phyloP scores from a whole-genome alignment of 257 asterid genomes.

The Lycium ferocissimum region DNA sequence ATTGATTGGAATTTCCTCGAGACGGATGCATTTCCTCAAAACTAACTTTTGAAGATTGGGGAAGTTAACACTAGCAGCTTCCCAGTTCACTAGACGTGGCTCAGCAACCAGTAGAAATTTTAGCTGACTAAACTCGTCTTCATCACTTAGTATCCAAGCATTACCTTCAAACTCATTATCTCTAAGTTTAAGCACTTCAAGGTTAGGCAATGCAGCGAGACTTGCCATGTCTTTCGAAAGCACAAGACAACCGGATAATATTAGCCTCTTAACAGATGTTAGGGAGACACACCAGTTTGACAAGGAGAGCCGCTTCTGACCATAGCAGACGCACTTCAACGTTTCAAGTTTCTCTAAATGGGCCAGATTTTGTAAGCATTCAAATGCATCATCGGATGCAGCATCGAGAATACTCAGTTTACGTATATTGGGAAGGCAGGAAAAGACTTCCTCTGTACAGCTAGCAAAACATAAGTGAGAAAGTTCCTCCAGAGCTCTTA shows the following conservation, averaged over 20 bases:
- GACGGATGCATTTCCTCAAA: constrained; percentile 4
- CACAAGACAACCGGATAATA: constrained; percentile 26
- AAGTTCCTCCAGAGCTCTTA: constrained; percentile 39
- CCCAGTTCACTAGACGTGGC: constrained; percentile 23
- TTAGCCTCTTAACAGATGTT: constrained; percentile 29
- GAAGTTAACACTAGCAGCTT: constrained; percentile 32
- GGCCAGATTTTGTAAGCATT: constrained; percentile 27
- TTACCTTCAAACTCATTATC: constrained; percentile 21
- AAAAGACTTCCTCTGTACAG: constrained; percentile 33
- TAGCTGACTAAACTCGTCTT: neutral
- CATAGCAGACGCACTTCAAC: constrained; percentile 30
- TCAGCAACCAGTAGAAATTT: constrained; percentile 17
- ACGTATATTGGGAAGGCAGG: constrained; percentile 38
- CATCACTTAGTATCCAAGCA: constrained; percentile 4
- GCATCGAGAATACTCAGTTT: constrained; percentile 41
- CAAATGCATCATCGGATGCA: neutral
- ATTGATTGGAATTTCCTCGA: constrained; percentile 38
- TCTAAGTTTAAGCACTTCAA: constrained; percentile 29
- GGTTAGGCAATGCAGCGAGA: constrained; percentile 31
- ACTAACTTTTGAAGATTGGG: constrained; percentile 31
- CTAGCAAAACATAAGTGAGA: constrained; percentile 33
- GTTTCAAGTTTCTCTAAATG: constrained; percentile 37
- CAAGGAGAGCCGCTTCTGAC: constrained; percentile 25
- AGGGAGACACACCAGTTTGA: constrained; percentile 36
- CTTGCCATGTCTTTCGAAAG: constrained; percentile 25